Evolutionary conservation across 306 rosid genomes (phyloP), one percentile per base, ranked within the genome.

Genomic region (Glycine latifolia): DNA sequence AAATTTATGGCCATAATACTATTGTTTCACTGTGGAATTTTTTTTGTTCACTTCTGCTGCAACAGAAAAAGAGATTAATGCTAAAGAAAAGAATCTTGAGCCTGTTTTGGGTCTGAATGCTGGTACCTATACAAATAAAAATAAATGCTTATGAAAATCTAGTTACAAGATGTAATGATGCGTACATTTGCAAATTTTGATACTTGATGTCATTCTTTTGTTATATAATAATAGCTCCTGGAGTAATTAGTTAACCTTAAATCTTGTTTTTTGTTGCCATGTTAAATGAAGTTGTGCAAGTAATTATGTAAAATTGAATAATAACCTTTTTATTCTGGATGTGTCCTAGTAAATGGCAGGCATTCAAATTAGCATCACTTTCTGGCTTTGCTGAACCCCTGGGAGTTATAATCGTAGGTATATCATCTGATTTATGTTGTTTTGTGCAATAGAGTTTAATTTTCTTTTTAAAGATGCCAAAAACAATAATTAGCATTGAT

Each of bases 321-420:
- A 37, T 82, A 49, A 70, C 44, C 3, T 47, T 70, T 70, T 11
- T 20, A 47, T 49, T 70, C 14, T 75, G 79, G 73, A 65, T 53
- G 59, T 78, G 37, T 84, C 70, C 67, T 88, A 95, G 98, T 83
- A 95, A 93, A 88, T 95, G 99, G 99, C 90, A 95, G 89, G 99
- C 99, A 33, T 95, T 95, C 93, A 95, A 95, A 86, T 87, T 90
- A 85, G 98, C 99, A 41, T 88, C 98, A 14, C 99, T 95, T 81
- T 95, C 99, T 76, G 99, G 99, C 86, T 86, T 95, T 39, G 98
- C 99, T 1, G 98, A 95, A 84, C 98, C 98, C 67, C 85, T 95
- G 73, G 99, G 98, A 74, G 98, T 95, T 77, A 76, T 93, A 86
- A 89, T 95, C 55, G 99, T 93, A 68, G 99, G 98, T 95, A 91